Evolutionary conservation across 1,139 yeast genomes (phyloP), one percentile per base, ranked within the genome.

Genomic region (Diutina rugosa): DNA sequence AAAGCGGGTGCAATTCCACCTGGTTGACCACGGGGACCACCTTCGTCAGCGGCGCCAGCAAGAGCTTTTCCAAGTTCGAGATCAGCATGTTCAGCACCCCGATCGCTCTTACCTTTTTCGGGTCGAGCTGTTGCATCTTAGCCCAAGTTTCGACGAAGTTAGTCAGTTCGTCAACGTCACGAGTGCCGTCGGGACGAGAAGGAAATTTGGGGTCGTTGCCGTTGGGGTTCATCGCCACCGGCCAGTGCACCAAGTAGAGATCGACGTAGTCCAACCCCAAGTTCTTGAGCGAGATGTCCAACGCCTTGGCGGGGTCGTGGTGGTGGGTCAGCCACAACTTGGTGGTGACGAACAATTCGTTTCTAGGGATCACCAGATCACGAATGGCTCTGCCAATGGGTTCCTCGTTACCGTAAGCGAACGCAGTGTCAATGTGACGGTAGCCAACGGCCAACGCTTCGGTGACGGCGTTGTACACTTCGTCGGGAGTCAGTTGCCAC

Each of bases 211-310:
- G 53, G 14, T 49, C 44, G 12, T 49, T 49, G 3, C 53, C 53
- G 32, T 49, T 30, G 45, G 53, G 53, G 21, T 49, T 49, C 29
- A 49, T 14, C 29, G 53, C 28, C 10, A 49, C 53, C 41, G 97
- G 97, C 96, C 96, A 90, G 72, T 91, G 97, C 65, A 89, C 79
- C 67, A 90, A 77, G 68, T 85, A 85, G 63, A 90, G 75, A 67
- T 90, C 97, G 58, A 90, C 84, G 64, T 90, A 90, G 57, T 87
- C 95, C 62, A 87, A 71, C 1, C 85, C 85, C 63, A 90, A 74
- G 65, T 82, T 82, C 63, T 78, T 67, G 65, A 90, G 77, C 2
- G 95, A 84, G 55, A 68, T 71, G 55, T 84, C 80, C 57, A 90
- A 72, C 7, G 87, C 88, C 51, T 67, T 74, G 53, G 70, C 84